Base-by-base conservation (phyloP, 768 basidiomycete genomes). In the Mycena maculata region DNA sequence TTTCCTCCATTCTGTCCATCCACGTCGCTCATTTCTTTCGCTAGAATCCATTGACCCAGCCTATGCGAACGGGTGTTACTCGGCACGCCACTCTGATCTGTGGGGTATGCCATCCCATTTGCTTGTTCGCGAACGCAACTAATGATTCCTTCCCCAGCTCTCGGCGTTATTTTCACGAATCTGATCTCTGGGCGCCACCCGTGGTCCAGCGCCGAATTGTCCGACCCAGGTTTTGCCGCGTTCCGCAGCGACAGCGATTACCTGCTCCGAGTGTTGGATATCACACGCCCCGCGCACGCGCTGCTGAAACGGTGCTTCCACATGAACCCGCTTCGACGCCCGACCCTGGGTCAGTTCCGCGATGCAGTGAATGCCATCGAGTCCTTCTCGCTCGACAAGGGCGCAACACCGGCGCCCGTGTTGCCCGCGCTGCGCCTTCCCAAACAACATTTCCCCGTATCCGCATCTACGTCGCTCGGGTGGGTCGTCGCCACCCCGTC, bases 301-400 rank as follows among this genome's bases (percentile, higher is more conserved):
- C 56, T 65, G 2, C 56, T 65, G 31, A 38, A 52, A 47, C 30
- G 56, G 18, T 65, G 63, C 27, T 65, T 65, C 49, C 23, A 65
- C 39, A 7, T 20, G 27, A 53, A 58, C 48, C 41, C 49, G 30
- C 49, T 31, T 3, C 33, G 53, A 12, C 53, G 53, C 12, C 53
- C 53, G 53, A 54, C 53, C 3, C 33, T 54, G 18, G 15, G 10
- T 5, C 53, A 54, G 15, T 31, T 54, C 33, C 53, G 53, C 22
- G 25, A 22, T 3, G 53, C 53, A 11, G 53, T 54, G 22, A 54
- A 54, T 20, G 53, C 28, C 7, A 50, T 50, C 2, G 53, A 54
- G 8, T 23, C 1, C 16, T 54, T 54, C 25, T 38, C 53, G 4
- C 11, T 39, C 4, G 36, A 39, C 6, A 36, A 53, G 33, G 12